Base-by-base conservation (phyloP, 805 yeast species). In the Nakazawaea laoshanensis region DNA sequence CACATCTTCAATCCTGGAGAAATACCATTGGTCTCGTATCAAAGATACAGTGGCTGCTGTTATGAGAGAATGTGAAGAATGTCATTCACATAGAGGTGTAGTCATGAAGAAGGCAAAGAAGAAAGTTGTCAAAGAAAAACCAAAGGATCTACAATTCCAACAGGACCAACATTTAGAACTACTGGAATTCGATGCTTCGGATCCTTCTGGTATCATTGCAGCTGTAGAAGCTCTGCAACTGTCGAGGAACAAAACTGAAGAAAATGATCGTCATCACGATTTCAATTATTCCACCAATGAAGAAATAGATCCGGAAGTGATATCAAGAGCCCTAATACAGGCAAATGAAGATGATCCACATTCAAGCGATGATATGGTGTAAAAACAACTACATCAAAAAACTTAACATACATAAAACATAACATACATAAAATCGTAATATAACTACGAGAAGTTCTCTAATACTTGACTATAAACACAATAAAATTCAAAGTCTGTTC, bases 21-120 rank as follows among this genome's bases (percentile, higher is more conserved):
- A 72, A 44, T 89, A 82, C 45, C 94, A 86, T 53, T 89, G 97
- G 96, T 73, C 86, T 2, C 71, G 94, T 32, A 82, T 89, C 42
- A 88, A 92, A 55, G 86, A 75, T 36, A 85, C 95, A 0, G 96
- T 84, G 1, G 77, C 82, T 1, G 73, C 75, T 19, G 89, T 85
- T 1, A 77, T 88, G 33, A 65, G 78, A 35, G 71, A 75, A 39
- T 92, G 97, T 52, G 62, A 66, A 2, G 79, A 74, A 32, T 89
- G 97, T 53, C 63, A 79, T 24, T 78, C 74, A 40, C 65, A 56
- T 18, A 30, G 29, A 22, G 35, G 37, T 12, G n/a, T 24, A 19
- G 40, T 50, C 12, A 18, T 23, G 14, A 34, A 44, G 50, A 27
- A n/a, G n/a, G n/a, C 37, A 32, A 24, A 32, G 12, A 33, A 30